These are phyloP conservation scores for Globisporangium recalcitrans DNA, from an alignment of 352 stramenopile species.

Conservation along the genomic window DNA sequence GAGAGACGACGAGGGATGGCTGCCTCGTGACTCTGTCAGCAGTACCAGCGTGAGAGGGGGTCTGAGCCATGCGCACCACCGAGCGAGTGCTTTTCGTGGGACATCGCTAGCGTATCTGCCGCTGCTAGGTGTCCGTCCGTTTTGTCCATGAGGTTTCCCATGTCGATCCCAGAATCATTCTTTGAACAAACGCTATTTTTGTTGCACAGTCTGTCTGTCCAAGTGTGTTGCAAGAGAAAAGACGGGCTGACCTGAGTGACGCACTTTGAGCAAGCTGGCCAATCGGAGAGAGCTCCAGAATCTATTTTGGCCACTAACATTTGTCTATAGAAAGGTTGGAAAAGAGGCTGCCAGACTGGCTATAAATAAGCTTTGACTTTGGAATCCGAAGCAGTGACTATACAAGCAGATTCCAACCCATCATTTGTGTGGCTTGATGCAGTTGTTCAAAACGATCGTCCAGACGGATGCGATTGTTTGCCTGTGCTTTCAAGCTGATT, in stretches of 20 bases:
- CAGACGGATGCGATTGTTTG: neutral
- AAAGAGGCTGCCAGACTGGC: neutral
- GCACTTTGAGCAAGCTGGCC: too few relatives aligned
- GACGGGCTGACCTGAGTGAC: too few relatives aligned
- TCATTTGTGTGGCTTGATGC: neutral
- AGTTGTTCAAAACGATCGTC: neutral
- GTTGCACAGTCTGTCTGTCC: too few relatives aligned
- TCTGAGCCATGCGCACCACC: neutral
- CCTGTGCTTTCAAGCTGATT: neutral
- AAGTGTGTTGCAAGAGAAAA: too few relatives aligned
- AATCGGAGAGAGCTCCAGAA: too few relatives aligned
- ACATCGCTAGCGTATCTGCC: neutral
- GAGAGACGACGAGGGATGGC: neutral
- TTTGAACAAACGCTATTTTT: too few relatives aligned
- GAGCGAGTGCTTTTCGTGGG: neutral
- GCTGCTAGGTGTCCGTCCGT: neutral
- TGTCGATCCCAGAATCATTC: neutral
- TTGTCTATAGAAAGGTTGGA: neutral
- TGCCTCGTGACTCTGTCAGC: neutral
- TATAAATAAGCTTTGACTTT: neutral
- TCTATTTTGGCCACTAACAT: too few relatives aligned
- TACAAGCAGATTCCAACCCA: neutral
- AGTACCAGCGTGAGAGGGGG: neutral
- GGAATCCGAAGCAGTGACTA: neutral
- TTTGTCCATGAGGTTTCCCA: neutral